Base-by-base conservation (phyloP, 2,329 filamentous ascomycete species). In the Aspergillus pseudoviridinutans region DNA sequence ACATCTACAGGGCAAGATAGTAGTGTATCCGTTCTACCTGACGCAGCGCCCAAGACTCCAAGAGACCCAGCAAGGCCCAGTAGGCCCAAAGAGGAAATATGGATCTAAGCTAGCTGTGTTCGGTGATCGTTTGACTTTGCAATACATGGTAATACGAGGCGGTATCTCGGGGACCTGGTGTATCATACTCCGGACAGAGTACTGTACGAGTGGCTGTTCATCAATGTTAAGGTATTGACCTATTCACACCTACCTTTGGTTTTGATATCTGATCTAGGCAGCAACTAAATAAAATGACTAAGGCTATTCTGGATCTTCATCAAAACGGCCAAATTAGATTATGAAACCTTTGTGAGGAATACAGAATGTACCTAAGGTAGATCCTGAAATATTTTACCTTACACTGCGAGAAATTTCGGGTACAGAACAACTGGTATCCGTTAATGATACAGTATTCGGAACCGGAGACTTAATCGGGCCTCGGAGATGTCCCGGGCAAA, bases 391-490 rank as follows among this genome's bases (percentile, higher is more conserved):
- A 53, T 20, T 25, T 58, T 55, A 59, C 60, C 27, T 17, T 52
- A 55, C 49, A 20, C 3, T 1, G n/a, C 12, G 14, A 3, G 42
- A 22, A 12, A 46, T 22, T 12, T 12, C 3, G n/a, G 24, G 51
- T 29, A 46, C 10, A 47, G 27, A 32, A 28, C 29, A 29, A 7
- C 9, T 27, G 10, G n/a, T 9, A n/a, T 9, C 25, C 35, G 53
- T 58, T 58, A 58, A 64, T 53, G 44, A 54, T 59, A 61, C 59
- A 59, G 57, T 53, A 47, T 35, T n/a, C 14, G 51, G 49, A 29
- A 46, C 50, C 32, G 56, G 53, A 56, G 58, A 38, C 58, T 62
- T 60, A 57, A 57, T 64, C 63, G 61, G 63, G 61, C 57, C 58
- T 64, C 63, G 63, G 63, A 62, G 63, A 53, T 53, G 50, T 58